A percentile compares a stretch with the other conserved stretches of the same genome.
Conservation (phyloP, 2,329 filamentous ascomycete genomes). For the Trichophyton schoenleinii region DNA sequence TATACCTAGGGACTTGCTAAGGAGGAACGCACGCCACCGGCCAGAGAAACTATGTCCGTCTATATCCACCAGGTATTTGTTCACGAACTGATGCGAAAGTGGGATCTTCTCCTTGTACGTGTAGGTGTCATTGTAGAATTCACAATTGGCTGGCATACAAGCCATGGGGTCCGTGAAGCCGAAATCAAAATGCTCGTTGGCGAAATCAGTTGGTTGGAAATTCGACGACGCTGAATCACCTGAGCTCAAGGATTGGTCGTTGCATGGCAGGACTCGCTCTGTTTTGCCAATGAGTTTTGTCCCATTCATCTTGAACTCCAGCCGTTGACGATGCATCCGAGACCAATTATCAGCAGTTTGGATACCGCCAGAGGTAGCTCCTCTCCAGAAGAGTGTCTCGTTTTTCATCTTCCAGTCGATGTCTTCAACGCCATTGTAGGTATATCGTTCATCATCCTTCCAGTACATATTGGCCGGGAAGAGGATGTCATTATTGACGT, state of each 20-base stretch:
- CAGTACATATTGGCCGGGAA: slow-evolving; percentile 41
- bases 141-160: slow-evolving; percentile 29
- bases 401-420: slow-evolving; percentile 33
- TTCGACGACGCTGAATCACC: slow-evolving; percentile 28
- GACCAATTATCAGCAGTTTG: slow-evolving; percentile 49
- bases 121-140: slow-evolving; percentile 35
- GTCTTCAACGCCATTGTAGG: slow-evolving; percentile 14
- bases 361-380: slow-evolving; percentile 36
- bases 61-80: slow-evolving; percentile 63
- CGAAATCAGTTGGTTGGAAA: slow-evolving; percentile 28
- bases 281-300: slow-evolving; percentile 45
- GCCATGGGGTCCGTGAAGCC: slow-evolving; percentile 33
- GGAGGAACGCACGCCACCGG: slow-evolving; percentile 56
- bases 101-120: slow-evolving; percentile 20
- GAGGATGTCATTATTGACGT: slow-evolving; percentile 41
- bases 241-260: slow-evolving; percentile 20
- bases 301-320: slow-evolving; percentile 59
- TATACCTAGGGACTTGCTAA: slow-evolving; percentile 57
- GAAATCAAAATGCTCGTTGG: slow-evolving; percentile 28
- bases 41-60: slow-evolving; percentile 63
- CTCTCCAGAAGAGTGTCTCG: slow-evolving; percentile 35
- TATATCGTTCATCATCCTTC: slow-evolving; percentile 27
- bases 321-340: slow-evolving; percentile 62
- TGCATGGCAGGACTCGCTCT: slow-evolving; percentile 16
- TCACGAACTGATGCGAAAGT: slow-evolving; percentile 30